These are phyloP conservation scores for Triticum urartu DNA, from an alignment of 176 grass and related monocot genomes.

Conservation along the genomic window DNA sequence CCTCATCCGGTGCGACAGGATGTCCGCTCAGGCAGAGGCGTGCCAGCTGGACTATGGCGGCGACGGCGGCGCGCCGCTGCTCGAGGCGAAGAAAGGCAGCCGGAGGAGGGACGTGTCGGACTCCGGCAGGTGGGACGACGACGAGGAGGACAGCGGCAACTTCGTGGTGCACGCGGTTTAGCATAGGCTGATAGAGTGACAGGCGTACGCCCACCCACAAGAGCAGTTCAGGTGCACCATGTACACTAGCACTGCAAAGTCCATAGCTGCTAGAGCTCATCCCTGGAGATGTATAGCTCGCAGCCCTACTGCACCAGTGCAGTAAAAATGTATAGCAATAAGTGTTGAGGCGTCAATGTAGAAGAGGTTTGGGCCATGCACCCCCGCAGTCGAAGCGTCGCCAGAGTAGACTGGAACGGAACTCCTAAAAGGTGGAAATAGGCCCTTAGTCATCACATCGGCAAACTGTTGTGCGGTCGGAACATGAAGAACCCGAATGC, in stretches of 20 bases:
- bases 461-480: no score
- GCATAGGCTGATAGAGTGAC: neutral
- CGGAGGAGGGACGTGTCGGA: constrained; percentile 1
- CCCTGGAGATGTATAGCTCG: neutral
- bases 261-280: neutral
- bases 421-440: no score
- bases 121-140: constrained; percentile 31
- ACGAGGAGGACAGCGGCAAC: constrained; percentile 36
- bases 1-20: constrained; percentile 39
- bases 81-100: constrained; percentile 34
- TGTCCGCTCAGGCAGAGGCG: neutral
- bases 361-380: no score
- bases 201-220: neutral
- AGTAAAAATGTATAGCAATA: neutral
- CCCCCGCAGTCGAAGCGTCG: no score
- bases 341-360: no score
- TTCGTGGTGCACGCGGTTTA: constrained; percentile 43
- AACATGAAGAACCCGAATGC: no score
- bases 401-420: no score
- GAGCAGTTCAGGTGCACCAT: neutral
- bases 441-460: no score
- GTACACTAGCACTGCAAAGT: neutral
- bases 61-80: constrained; percentile 22
- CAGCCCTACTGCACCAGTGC: neutral
- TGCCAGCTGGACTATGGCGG: neutral